These are phyloP conservation scores for Turnera subulata DNA, from an alignment of 345 rosid genomes.

Conservation along the genomic window DNA sequence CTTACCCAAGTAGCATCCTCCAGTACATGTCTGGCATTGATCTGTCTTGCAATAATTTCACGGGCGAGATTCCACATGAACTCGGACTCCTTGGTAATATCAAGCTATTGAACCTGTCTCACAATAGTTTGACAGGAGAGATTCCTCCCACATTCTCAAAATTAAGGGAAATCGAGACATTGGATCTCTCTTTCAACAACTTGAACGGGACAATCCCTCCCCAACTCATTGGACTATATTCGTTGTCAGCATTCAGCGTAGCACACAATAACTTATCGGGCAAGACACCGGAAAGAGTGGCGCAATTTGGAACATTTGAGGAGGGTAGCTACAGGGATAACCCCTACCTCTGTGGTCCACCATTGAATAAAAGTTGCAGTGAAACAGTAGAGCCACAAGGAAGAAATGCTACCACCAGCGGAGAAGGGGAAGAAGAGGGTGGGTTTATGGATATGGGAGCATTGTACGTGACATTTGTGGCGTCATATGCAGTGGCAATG, in stretches of 20 bases:
- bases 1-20: background rate
- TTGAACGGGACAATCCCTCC: slow-evolving; percentile 26
- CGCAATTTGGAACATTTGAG: slow-evolving; percentile 27
- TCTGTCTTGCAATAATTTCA: background rate
- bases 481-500: too few species aligned
- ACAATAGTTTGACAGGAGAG: slow-evolving; percentile 18
- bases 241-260: slow-evolving; percentile 21
- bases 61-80: too few species aligned
- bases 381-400: too few species aligned
- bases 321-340: slow-evolving; percentile 21
- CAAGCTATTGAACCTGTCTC: slow-evolving; percentile 25
- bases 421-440: too few species aligned
- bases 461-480: too few species aligned
- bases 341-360: slow-evolving; percentile 26
- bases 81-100: too few species aligned
- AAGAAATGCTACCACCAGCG: too few species aligned
- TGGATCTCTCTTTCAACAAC: slow-evolving; percentile 31
- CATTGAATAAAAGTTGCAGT: slow-evolving; percentile 8
- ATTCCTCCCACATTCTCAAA: slow-evolving; percentile 27
- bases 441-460: too few species aligned
- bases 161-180: slow-evolving; percentile 24
- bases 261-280: slow-evolving; percentile 39
- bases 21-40: background rate
- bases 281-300: background rate
- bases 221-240: slow-evolving; percentile 9